Evolutionary conservation across 768 basidiomycete genomes (phyloP).

Genomic region (Mycena galericulata): DNA sequence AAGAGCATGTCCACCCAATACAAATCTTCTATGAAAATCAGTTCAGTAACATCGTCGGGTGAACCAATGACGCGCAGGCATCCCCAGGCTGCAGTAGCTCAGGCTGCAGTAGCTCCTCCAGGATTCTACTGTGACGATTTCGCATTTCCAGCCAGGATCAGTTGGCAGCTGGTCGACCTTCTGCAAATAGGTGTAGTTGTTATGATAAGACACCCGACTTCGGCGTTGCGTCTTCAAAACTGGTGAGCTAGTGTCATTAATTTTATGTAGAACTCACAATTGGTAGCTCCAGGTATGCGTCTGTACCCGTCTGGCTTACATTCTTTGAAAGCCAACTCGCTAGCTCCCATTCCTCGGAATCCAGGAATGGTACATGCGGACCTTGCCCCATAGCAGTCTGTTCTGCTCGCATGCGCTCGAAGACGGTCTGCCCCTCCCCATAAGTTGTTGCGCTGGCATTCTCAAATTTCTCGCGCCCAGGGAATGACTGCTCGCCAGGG

Average conservation of each 20-base stretch:
- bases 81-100: too few species aligned
- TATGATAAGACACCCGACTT: constrained; percentile 32
- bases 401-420: constrained; percentile 16
- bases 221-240: constrained; percentile 27
- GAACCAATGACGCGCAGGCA: too few species aligned
- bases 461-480: too few species aligned
- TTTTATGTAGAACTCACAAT: neutral
- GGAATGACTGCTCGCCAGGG: neutral
- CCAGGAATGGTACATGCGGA: constrained; percentile 42
- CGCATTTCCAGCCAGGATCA: constrained; percentile 35
- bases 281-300: constrained; percentile 43
- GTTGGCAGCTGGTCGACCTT: constrained; percentile 35
- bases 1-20: too few species aligned
- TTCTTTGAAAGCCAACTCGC: constrained; percentile 44
- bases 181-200: constrained; percentile 33
- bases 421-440: constrained; percentile 9
- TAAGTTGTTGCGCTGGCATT: neutral
- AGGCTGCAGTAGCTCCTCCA: too few species aligned
- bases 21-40: too few species aligned
- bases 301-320: constrained; percentile 41
- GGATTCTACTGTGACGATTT: constrained; percentile 26
- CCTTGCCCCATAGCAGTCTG: constrained; percentile 20
- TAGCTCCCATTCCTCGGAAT: constrained; percentile 45
- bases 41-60: too few species aligned
- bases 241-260: neutral